phyloP scores from a whole-genome alignment of 129 eudicot species.

The Centrapalus pauciflorus region DNA sequence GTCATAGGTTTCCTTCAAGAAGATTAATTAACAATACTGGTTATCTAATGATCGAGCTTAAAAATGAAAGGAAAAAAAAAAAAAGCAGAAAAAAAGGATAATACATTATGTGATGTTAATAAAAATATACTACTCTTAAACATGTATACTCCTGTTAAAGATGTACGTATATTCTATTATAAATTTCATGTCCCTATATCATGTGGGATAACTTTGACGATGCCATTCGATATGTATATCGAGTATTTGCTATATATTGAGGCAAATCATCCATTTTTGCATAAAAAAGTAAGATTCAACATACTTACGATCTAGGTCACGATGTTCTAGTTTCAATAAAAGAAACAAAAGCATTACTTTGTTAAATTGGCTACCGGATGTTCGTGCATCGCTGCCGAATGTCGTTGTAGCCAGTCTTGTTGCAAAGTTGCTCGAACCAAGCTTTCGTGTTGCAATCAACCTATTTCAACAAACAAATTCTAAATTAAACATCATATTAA shows the following conservation, averaged over 20 bases:
- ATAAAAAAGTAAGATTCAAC: background rate
- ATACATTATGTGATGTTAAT: too few species aligned
- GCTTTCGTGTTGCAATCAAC: conserved; percentile 39
- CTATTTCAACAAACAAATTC: conserved; percentile 19
- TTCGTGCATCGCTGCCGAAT: conserved; percentile 35
- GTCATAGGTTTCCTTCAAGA: too few species aligned
- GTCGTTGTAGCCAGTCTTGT: conserved; percentile 31
- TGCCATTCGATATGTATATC: background rate
- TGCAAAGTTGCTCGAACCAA: conserved; percentile 20
- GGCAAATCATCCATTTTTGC: background rate
- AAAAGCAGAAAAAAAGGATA: too few species aligned
- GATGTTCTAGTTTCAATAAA: background rate
- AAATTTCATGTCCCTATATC: too few species aligned
- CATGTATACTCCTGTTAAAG: too few species aligned
- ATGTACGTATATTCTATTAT: too few species aligned
- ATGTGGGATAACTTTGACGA: too few species aligned
- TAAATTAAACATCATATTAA: background rate
- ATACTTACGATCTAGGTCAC: background rate
- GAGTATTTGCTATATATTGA: background rate
- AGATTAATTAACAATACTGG: too few species aligned
- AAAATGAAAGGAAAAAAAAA: too few species aligned
- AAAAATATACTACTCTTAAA: too few species aligned
- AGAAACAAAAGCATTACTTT: conserved; percentile 22
- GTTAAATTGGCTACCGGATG: conserved; percentile 11
- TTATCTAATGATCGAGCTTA: too few species aligned